Conservation (phyloP, 106 monocot genomes). For the Acorus gramineus region DNA sequence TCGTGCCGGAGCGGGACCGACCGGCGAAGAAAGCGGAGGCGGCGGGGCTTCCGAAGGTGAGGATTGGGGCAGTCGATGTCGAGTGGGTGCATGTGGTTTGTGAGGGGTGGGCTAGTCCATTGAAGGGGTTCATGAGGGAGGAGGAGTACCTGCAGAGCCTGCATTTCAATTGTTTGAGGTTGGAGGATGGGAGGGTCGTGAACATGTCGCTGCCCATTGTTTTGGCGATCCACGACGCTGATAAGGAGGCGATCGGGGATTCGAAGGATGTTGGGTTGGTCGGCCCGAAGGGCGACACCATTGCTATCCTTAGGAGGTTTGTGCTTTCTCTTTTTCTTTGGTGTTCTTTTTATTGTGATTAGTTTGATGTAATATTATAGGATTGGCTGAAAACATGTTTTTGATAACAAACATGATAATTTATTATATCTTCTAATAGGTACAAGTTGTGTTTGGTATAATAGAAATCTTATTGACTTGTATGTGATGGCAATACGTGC, state of each 20-base stretch:
- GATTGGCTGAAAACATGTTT: not conserved
- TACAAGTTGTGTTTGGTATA: no score
- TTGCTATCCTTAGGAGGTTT: conserved; percentile 74
- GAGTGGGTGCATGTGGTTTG: conserved; percentile 89
- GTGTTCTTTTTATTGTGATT: not conserved
- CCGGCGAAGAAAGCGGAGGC: conserved; percentile 42
- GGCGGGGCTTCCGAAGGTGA: conserved; percentile 35
- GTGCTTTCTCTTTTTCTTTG: not conserved
- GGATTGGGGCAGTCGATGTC: conserved; percentile 48
- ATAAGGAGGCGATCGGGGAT: conserved; percentile 49
- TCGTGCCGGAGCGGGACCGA: conserved; percentile 34
- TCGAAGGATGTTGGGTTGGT: conserved; percentile 45
- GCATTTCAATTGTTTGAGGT: conserved; percentile 71
- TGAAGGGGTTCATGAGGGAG: conserved; percentile 94
- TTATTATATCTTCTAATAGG: no score
- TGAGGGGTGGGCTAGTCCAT: conserved; percentile 99
- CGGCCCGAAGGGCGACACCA: conserved; percentile 40
- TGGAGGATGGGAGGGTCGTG: conserved; percentile 59
- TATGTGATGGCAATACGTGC: no score
- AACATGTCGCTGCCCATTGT: conserved; percentile 98
- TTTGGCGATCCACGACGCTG: conserved; percentile 51
- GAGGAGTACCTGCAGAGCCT: conserved; percentile 83
- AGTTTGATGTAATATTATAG: not conserved
- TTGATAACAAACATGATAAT: not conserved
- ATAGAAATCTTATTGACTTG: no score